These are phyloP conservation scores for Globisporangium splendens DNA, from an alignment of 352 stramenopile species.

Conservation along the genomic window DNA sequence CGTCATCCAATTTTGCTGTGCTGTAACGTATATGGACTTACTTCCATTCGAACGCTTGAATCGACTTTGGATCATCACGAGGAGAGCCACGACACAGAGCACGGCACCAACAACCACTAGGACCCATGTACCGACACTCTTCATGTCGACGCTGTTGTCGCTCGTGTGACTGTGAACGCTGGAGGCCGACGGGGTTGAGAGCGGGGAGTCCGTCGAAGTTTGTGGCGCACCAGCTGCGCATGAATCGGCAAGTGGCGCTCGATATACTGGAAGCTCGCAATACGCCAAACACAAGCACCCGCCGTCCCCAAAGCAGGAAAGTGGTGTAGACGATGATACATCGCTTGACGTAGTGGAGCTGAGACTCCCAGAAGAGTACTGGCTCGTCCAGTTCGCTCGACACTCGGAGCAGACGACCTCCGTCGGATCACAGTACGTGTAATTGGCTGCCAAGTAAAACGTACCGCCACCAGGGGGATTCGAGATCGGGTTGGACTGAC, in stretches of 20 bases:
- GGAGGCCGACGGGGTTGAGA: neutral
- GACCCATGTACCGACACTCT: neutral
- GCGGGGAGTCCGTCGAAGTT: neutral
- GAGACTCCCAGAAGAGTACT: slow-evolving; percentile 1
- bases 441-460: slow-evolving; percentile 24
- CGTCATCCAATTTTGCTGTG: neutral
- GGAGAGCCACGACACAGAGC: neutral
- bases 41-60: neutral
- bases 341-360: slow-evolving; percentile 1
- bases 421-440: slow-evolving; percentile 6
- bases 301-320: slow-evolving; percentile 24
- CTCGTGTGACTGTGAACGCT: neutral
- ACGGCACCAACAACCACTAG: neutral
- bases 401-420: slow-evolving; percentile 3
- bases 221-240: neutral
- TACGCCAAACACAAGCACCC: slow-evolving; percentile 42
- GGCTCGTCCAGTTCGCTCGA: neutral
- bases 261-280: slow-evolving; percentile 24
- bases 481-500: neutral
- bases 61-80: neutral
- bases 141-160: neutral
- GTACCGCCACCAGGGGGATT: slow-evolving; percentile 25
- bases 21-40: neutral
- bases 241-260: neutral
- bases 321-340: slow-evolving; percentile 11